phyloP scores from a whole-genome alignment of 352 stramenopile species.

The Phytophthora idaei region DNA sequence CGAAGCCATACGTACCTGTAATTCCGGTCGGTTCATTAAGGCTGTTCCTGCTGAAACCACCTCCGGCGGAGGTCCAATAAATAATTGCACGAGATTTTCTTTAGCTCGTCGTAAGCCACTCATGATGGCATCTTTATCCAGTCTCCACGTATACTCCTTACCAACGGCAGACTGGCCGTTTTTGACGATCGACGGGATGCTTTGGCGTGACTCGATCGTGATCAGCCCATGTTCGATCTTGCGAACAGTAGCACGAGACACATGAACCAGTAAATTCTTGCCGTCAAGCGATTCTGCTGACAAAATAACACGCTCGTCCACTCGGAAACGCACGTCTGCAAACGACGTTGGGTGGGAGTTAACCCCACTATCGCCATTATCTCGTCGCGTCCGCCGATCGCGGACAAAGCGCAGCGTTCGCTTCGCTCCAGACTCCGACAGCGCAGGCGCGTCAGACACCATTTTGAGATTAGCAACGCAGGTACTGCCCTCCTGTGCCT shows the following conservation, averaged over 20 bases:
- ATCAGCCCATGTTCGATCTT: conserved; percentile 55
- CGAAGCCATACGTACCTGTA: conserved; percentile 34
- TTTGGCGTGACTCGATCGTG: conserved; percentile 59
- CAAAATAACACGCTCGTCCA: conserved; percentile 77
- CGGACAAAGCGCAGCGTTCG: conserved; percentile 58
- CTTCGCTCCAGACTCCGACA: conserved; percentile 40
- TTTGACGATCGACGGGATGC: conserved; percentile 63
- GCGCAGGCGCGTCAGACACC: conserved; percentile 45
- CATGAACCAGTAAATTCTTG: conserved; percentile 66
- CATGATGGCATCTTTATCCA: conserved; percentile 79
- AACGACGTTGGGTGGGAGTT: conserved; percentile 44
- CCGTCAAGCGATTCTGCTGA: conserved; percentile 75
- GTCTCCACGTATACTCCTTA: conserved; percentile 62
- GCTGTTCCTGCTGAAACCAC: conserved; percentile 47
- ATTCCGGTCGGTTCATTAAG: conserved; percentile 34
- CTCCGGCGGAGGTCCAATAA: conserved; percentile 62
- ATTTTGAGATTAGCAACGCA: conserved; percentile 65
- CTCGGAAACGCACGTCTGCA: conserved; percentile 59
- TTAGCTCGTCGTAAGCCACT: conserved; percentile 74
- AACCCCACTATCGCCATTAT: not conserved
- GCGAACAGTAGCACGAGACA: conserved; percentile 56
- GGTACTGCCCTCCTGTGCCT: conserved; percentile 48
- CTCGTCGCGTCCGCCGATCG: conserved; percentile 40
- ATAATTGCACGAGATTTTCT: conserved; percentile 78
- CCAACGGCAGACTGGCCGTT: conserved; percentile 66